Percentiles rank a stretch among this genome's conserved stretches.
phyloP scores from a whole-genome alignment of 768 basidiomycete genomes.

The Naganishia kalamii region DNA sequence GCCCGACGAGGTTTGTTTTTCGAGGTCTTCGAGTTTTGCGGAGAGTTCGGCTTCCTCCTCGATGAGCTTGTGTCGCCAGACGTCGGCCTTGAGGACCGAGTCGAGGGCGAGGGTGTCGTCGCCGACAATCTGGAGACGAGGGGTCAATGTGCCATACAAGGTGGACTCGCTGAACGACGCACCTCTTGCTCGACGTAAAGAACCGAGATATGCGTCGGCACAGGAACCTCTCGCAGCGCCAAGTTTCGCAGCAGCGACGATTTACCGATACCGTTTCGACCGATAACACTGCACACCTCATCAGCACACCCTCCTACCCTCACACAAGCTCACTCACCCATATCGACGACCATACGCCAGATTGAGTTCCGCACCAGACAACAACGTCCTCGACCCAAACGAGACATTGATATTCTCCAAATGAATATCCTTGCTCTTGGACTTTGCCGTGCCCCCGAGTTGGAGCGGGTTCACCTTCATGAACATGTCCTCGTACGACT shows the following conservation, averaged over 20 bases:
- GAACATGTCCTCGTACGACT: conserved; percentile 98
- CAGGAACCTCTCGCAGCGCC: conserved; percentile 86
- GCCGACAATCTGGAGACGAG: conserved; percentile 64
- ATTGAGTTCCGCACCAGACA: conserved; percentile 51
- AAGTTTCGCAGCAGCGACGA: conserved; percentile 91
- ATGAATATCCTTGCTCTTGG: conserved; percentile 97
- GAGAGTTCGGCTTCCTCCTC: conserved; percentile 77
- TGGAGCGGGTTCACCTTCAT: conserved; percentile 97
- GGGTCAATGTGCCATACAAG: background rate
- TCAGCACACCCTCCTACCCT: background rate
- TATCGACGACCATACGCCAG: conserved; percentile 44
- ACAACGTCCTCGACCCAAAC: conserved; percentile 88
- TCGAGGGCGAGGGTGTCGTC: conserved; percentile 88
- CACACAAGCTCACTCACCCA: conserved; percentile 29
- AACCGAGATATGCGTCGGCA: conserved; percentile 91
- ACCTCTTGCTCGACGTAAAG: conserved; percentile 98
- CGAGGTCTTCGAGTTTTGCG: conserved; percentile 63
- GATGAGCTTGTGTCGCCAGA: conserved; percentile 88
- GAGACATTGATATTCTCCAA: conserved; percentile 90
- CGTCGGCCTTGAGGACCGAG: conserved; percentile 98
- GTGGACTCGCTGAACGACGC: conserved; percentile 24
- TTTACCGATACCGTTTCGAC: conserved; percentile 72
- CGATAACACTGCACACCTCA: conserved; percentile 38
- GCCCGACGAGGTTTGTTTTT: conserved; percentile 61
- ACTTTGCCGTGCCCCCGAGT: conserved; percentile 63